Conservation (phyloP, 1,284 basidiomycete species). For the Mixia osmundae region DNA sequence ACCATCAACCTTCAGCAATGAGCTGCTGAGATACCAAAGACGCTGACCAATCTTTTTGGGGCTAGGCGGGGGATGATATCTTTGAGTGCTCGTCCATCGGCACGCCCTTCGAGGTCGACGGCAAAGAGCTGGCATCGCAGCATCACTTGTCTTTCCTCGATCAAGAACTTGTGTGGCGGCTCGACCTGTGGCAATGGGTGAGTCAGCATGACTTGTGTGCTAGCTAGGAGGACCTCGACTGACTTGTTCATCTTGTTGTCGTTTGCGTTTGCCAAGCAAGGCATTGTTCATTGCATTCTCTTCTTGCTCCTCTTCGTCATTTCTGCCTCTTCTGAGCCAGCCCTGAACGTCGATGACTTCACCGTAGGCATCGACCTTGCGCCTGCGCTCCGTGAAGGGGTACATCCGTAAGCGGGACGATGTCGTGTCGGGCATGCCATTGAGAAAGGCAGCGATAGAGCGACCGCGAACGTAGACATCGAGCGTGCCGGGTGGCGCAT, state of each 20-base stretch:
- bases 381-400: constrained; percentile 78
- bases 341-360: constrained; percentile 82
- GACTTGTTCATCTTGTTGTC: constrained; percentile 54
- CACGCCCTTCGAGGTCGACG: constrained; percentile 84
- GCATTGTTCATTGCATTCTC: constrained; percentile 17
- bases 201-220: not conserved
- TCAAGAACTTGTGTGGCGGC: constrained; percentile 74
- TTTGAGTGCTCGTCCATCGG: constrained; percentile 88
- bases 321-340: constrained; percentile 66
- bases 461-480: constrained; percentile 9
- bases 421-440: no score
- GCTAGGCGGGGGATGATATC: constrained; percentile 91
- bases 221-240: constrained; percentile 6
- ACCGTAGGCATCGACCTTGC: constrained; percentile 81
- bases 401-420: constrained; percentile 77
- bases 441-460: constrained; percentile 30
- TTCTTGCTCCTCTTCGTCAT: constrained; percentile 44
- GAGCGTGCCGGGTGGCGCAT: constrained; percentile 5
- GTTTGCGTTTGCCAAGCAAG: constrained; percentile 8
- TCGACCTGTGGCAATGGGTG: constrained; percentile 28
- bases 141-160: constrained; percentile 45
- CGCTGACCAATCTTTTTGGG: constrained; percentile 65
- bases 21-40: constrained; percentile 1
- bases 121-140: constrained; percentile 65
- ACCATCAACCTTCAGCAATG: not conserved